Percentiles rank a stretch among this genome's conserved stretches.
phyloP scores from a whole-genome alignment of 164 flowering plant species.

The Nymphaea thermarum region DNA sequence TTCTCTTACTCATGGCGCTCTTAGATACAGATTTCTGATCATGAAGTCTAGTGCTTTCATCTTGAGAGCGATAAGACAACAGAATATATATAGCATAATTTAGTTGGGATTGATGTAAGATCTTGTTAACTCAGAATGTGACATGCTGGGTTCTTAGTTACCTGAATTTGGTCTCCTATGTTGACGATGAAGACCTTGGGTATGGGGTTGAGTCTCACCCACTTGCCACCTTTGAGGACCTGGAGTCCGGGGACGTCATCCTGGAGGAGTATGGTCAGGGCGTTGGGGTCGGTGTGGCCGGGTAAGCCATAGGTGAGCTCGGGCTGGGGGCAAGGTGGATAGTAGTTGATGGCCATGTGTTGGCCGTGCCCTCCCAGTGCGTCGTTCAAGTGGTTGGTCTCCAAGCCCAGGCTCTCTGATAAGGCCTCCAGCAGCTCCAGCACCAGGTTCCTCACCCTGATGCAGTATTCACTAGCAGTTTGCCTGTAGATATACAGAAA shows the following conservation, averaged over 20 bases:
- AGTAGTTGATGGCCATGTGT: slow-evolving; percentile 67
- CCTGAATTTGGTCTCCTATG: slow-evolving; percentile 78
- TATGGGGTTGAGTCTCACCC: slow-evolving; percentile 54
- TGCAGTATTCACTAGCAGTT: slow-evolving; percentile 32
- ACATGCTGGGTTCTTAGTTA: slow-evolving; percentile 1
- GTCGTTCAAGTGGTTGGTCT: slow-evolving; percentile 24
- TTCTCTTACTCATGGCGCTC: too few relatives aligned
- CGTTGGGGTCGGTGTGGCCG: slow-evolving; percentile 51
- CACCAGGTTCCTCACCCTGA: slow-evolving; percentile 21
- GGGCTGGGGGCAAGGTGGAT: slow-evolving; percentile 69
- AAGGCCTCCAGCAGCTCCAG: slow-evolving; percentile 37
- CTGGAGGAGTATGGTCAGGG: slow-evolving; percentile 50
- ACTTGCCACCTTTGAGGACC: slow-evolving; percentile 31
- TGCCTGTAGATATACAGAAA: slow-evolving; percentile 20
- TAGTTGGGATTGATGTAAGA: too few relatives aligned
- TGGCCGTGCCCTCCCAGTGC: slow-evolving; percentile 43
- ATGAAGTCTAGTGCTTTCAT: too few relatives aligned
- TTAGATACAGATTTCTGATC: too few relatives aligned
- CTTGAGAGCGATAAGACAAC: too few relatives aligned
- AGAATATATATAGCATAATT: too few relatives aligned
- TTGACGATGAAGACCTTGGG: slow-evolving; percentile 54
- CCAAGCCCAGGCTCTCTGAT: slow-evolving; percentile 58
- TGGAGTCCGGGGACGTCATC: slow-evolving; percentile 58
- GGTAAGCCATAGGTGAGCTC: slow-evolving; percentile 68
- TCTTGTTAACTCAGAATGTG: too few relatives aligned